These are phyloP conservation scores for Pseudogymnoascus sp. DNA, from an alignment of 2,329 filamentous ascomycete genomes.

Conservation along the genomic window DNA sequence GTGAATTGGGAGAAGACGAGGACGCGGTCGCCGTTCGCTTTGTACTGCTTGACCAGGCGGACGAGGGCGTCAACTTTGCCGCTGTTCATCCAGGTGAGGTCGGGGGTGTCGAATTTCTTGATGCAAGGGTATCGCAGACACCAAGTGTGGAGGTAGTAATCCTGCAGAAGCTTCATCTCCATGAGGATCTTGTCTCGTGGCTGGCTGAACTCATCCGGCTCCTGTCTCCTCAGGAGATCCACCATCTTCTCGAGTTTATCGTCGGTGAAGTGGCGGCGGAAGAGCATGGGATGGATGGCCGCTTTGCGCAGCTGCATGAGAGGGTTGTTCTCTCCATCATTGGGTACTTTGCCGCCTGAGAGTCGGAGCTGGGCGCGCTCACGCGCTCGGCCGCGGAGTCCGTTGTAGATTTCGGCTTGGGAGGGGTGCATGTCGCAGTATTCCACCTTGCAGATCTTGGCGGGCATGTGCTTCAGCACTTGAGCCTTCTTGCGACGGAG, in stretches of 20 bases:
- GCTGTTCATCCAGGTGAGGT: constrained; percentile 50
- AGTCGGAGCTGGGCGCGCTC: constrained; percentile 49
- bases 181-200: constrained; percentile 43
- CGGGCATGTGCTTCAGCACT: constrained; percentile 74
- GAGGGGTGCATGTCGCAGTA: constrained; percentile 69
- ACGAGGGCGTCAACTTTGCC: constrained; percentile 83
- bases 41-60: constrained; percentile 64
- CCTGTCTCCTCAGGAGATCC: constrained; percentile 64
- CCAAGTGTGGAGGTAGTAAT: constrained; percentile 59
- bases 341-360: constrained; percentile 44
- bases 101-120: constrained; percentile 46
- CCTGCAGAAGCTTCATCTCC: constrained; percentile 51
- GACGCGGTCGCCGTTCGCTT: constrained; percentile 72
- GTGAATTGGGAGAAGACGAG: constrained; percentile 93
- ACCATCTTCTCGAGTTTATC: constrained; percentile 68
- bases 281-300: constrained; percentile 83
- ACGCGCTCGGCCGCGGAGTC: constrained; percentile 56
- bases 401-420: constrained; percentile 67
- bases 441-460: constrained; percentile 69
- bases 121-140: constrained; percentile 51
- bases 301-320: constrained; percentile 91
- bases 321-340: constrained; percentile 54
- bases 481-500: constrained; percentile 89
- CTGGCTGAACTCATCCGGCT: constrained; percentile 45
- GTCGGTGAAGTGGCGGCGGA: constrained; percentile 73